Percentiles rank a stretch among this genome's conserved stretches.
Conservation (phyloP, 441 rosid species). For the Dalechampia spathulata region DNA sequence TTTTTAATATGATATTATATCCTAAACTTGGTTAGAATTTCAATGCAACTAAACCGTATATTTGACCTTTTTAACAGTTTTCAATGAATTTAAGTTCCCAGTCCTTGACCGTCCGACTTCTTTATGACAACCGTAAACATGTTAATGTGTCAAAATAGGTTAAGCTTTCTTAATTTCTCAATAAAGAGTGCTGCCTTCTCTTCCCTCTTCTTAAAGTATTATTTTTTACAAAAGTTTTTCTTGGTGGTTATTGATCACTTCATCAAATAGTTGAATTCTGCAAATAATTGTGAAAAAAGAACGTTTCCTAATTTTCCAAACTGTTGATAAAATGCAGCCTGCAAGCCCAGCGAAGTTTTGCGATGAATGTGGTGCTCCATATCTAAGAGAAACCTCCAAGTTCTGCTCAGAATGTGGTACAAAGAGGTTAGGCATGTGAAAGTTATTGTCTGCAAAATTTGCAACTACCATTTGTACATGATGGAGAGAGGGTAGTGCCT, state of each 20-base stretch:
- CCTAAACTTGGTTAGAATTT: background rate
- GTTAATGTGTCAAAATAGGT: background rate
- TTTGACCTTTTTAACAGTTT: too few species aligned
- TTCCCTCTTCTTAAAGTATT: too few species aligned
- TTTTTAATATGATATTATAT: background rate
- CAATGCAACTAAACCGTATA: too few species aligned
- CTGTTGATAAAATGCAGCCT: slow-evolving; percentile 31
- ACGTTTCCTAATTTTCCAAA: background rate
- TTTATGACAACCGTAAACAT: background rate
- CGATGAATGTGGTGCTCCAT: slow-evolving; percentile 84
- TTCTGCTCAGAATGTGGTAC: slow-evolving; percentile 92
- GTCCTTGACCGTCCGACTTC: too few species aligned
- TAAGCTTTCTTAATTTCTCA: background rate
- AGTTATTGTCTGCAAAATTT: background rate
- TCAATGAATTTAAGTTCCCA: too few species aligned
- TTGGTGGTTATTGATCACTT: too few species aligned
- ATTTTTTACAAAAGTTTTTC: too few species aligned
- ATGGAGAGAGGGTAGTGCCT: background rate
- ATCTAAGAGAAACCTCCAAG: slow-evolving; percentile 81
- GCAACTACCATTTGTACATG: background rate
- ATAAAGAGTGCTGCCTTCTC: background rate
- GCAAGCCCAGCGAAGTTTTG: slow-evolving; percentile 73
- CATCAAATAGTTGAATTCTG: slow-evolving; percentile 1
- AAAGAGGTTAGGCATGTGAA: slow-evolving; percentile 71
- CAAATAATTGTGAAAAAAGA: background rate